A percentile compares a stretch with the other conserved stretches of the same genome.
phyloP scores from a whole-genome alignment of 805 yeast species.

The Candida corydali region DNA sequence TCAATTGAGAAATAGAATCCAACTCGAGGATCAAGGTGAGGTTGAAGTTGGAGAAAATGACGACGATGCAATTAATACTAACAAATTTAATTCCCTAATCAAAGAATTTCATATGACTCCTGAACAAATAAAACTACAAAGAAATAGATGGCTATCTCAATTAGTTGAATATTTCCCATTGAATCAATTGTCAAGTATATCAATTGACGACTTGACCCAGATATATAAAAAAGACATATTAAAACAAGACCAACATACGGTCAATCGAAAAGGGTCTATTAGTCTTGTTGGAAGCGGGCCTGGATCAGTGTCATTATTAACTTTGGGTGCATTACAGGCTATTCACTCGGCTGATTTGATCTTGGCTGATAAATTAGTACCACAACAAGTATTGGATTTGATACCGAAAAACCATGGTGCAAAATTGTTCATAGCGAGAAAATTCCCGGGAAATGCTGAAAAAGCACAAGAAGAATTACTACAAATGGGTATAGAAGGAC shows the following conservation, averaged over 20 bases:
- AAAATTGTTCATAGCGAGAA: slow-evolving; percentile 79
- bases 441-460: slow-evolving; percentile 96
- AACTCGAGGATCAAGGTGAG: slow-evolving; percentile 44
- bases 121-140: slow-evolving; percentile 48
- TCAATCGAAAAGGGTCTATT: slow-evolving; percentile 45
- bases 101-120: slow-evolving; percentile 54
- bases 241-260: slow-evolving; percentile 13
- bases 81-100: slow-evolving; percentile 57
- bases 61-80: slow-evolving; percentile 65
- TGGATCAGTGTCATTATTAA: slow-evolving; percentile 76
- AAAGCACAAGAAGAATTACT: slow-evolving; percentile 84
- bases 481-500: slow-evolving; percentile 62
- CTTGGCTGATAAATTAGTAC: slow-evolving; percentile 89
- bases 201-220: slow-evolving; percentile 52
- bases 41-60: slow-evolving; percentile 51
- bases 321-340: slow-evolving; percentile 79
- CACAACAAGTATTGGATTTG: slow-evolving; percentile 76
- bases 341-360: slow-evolving; percentile 80
- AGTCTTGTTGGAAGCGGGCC: slow-evolving; percentile 95
- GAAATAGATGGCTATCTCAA: slow-evolving; percentile 84
- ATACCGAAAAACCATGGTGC: slow-evolving; percentile 64
- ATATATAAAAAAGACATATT: slow-evolving; percentile 26
- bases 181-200: slow-evolving; percentile 52
- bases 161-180: slow-evolving; percentile 89
- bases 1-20: slow-evolving; percentile 51